Conservation (phyloP, 768 basidiomycete species). For the Leccinum rimulosum region DNA sequence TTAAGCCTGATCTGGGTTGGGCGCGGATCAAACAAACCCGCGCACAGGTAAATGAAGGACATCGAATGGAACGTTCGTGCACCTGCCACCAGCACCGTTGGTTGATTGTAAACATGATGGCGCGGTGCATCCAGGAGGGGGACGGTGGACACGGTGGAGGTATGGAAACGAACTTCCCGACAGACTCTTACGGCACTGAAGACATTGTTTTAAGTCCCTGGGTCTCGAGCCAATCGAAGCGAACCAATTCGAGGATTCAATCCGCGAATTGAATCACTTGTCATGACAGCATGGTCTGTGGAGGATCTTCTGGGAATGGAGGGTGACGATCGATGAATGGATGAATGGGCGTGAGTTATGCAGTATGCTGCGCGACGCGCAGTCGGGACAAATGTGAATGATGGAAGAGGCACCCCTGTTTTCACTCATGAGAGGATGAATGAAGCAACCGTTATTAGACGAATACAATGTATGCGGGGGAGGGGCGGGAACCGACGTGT, state of each 20-base stretch:
- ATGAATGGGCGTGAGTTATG: neutral
- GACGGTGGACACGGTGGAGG: neutral
- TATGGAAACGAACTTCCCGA: neutral
- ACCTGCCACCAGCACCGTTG: slow-evolving; percentile 1
- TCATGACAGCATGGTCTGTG: neutral
- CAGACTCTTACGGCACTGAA: neutral
- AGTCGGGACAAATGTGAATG: neutral
- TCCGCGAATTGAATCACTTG: neutral
- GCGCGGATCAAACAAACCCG: slow-evolving; percentile 1
- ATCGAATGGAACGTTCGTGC: slow-evolving; percentile 1
- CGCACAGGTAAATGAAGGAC: neutral
- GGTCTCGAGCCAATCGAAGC: slow-evolving; percentile 8
- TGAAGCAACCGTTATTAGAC: neutral
- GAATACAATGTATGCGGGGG: slow-evolving; percentile 12
- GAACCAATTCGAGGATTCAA: slow-evolving; percentile 16
- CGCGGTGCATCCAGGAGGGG: neutral
- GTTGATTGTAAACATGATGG: neutral
- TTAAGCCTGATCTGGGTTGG: slow-evolving; percentile 8
- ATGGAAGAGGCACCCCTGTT: neutral
- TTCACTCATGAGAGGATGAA: slow-evolving; percentile 4
- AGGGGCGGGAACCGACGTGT: slow-evolving; percentile 8
- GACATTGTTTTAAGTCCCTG: neutral
- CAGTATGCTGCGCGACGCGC: neutral
- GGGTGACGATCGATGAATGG: neutral
- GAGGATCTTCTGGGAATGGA: slow-evolving; percentile 12